Base-by-base conservation (phyloP, 441 rosid species). In the Euphorbia schlechtendalii region DNA sequence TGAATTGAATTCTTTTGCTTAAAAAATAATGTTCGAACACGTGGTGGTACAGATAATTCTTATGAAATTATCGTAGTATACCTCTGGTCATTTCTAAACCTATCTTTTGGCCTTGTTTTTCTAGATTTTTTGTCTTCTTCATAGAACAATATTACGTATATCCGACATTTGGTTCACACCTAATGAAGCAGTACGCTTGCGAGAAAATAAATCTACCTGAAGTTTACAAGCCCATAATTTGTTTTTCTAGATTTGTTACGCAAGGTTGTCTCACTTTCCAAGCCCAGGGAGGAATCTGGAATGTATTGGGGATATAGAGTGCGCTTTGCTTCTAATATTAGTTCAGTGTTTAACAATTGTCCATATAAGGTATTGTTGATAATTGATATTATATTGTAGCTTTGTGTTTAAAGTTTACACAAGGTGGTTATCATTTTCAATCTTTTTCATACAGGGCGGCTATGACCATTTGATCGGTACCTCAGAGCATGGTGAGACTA, bases 281-380 rank as follows among this genome's bases (percentile, higher is more conserved):
- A 84, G 79, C 96, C 98, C 15, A 83, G 82, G 79, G 96, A 94
- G 63, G 87, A 86, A 64, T 81, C 80, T 25, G 87, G 98, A 71
- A 74, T 72, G 75, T 94, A 91, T 62, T 91, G 98, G 99, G 99
- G 98, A 24, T 94, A 91, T 71, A 86, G 80, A 85, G 98, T 91
- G 73, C 90, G 96, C 46, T 94, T 89, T 74, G 96, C 98, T 72
- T 74, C 96, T 59, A 81, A 75, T 71, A 68, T 94, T 66, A 87
- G 91, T 69, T 83, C 94, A 53, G 87, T 89, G 43, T 69, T 91
- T 67, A 79, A 69, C 21, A 80, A 79, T 34, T 86, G 90, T 68
- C 83, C 90, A 40, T 84, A 83, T 72, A 46, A 80, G 90, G 99
- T 94, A 71, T 70, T 28, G 20, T 71, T 28, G 20, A 36, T 56